Conservation (phyloP, 2,329 filamentous ascomycete genomes). For the Paecilomyces dactylethromorphus region DNA sequence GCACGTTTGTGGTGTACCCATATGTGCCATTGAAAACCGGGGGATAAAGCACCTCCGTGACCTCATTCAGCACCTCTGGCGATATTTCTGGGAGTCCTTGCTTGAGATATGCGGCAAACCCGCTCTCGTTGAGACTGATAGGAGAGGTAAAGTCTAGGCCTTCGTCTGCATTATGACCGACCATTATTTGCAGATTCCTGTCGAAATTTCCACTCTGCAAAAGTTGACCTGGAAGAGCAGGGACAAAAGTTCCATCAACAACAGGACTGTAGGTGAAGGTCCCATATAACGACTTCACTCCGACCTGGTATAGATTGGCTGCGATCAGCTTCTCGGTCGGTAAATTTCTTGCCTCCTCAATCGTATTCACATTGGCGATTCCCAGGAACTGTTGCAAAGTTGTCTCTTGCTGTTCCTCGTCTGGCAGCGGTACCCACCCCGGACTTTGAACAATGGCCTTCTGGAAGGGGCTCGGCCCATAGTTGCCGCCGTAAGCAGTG, state of each 20-base stretch:
- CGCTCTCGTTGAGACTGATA: conserved; percentile 15
- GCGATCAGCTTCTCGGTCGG: conserved; percentile 32
- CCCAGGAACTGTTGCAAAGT: conserved; percentile 33
- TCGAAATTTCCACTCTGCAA: conserved; percentile 40
- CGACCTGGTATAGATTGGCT: conserved; percentile 40
- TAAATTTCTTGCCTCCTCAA: conserved; percentile 39
- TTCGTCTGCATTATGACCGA: conserved; percentile 39
- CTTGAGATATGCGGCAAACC: conserved; percentile 13
- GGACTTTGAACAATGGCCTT: conserved; percentile 42
- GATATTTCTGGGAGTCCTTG: conserved; percentile 16
- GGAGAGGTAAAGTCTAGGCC: conserved; percentile 37
- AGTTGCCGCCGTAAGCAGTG: conserved; percentile 44
- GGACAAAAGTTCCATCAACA: conserved; percentile 46
- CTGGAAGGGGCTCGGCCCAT: conserved; percentile 30
- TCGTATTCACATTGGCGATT: conserved; percentile 35
- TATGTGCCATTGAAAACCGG: conserved; percentile 42
- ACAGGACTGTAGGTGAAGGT: conserved; percentile 40
- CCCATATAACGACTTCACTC: conserved; percentile 29
- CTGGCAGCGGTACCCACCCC: conserved; percentile 24
- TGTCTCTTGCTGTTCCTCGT: conserved; percentile 30
- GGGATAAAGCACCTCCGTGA: conserved; percentile 47
- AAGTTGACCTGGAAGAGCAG: conserved; percentile 40
- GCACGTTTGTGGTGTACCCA: conserved; percentile 40
- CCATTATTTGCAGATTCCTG: conserved; percentile 39
- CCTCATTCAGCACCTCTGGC: conserved; percentile 30